Evolutionary conservation across 2,329 filamentous ascomycete species (phyloP).

Genomic region (Exophiala dermatitidis): DNA sequence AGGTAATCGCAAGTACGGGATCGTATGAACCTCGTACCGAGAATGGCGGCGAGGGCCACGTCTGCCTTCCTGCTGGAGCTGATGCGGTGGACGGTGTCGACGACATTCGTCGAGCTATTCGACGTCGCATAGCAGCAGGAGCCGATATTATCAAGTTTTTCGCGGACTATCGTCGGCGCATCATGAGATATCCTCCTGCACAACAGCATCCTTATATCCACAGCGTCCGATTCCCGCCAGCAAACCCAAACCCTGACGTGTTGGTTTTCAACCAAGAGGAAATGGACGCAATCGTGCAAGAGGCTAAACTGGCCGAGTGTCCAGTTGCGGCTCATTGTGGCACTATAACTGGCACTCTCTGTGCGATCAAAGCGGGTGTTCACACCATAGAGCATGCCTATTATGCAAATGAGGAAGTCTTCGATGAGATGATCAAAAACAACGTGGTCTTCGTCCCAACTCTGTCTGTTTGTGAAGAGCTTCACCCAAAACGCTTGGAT

Average conservation of each 20-base stretch:
- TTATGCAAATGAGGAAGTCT: conserved; percentile 35
- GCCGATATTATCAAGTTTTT: conserved; percentile 50
- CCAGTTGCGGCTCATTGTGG: conserved; percentile 43
- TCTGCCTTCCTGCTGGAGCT: conserved; percentile 33
- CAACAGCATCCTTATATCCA: conserved; percentile 27
- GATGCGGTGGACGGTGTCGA: conserved; percentile 45
- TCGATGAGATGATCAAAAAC: conserved; percentile 41
- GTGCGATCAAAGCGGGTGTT: conserved; percentile 44
- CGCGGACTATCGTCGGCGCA: conserved; percentile 43
- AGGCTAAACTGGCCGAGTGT: conserved; percentile 38
- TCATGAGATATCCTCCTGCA: conserved; percentile 38
- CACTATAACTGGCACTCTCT: conserved; percentile 39
- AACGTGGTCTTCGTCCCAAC: conserved; percentile 49
- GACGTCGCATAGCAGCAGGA: conserved; percentile 42
- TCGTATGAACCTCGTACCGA: conserved; percentile 47
- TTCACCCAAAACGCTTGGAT: conserved; percentile 22
- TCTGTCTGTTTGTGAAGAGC: conserved; percentile 40
- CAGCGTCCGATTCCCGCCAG: conserved; percentile 10
- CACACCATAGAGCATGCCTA: conserved; percentile 45
- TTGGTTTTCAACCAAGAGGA: conserved; percentile 14
- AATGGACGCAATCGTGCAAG: conserved; percentile 42
- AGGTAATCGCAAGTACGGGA: conserved; percentile 44
- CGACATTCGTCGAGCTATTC: conserved; percentile 42
- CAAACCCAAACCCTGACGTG: conserved; percentile 8
- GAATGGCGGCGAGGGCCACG: conserved; percentile 30